phyloP scores from a whole-genome alignment of 1,284 basidiomycete genomes.

The Leccinum olivaceoglutinosum region DNA sequence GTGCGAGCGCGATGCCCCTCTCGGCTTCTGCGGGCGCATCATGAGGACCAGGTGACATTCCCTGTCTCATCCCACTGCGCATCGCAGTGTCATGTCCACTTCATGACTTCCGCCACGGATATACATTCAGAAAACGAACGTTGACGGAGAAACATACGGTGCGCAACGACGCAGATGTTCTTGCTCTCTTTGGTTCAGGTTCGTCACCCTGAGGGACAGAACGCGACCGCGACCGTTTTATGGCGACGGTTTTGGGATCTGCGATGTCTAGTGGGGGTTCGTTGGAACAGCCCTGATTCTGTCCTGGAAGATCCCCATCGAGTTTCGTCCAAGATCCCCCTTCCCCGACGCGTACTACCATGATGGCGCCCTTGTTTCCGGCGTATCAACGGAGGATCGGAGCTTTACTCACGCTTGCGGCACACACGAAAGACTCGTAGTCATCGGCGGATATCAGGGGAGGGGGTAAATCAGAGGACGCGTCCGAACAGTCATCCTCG shows the following conservation, averaged over 20 bases:
- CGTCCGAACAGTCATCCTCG: conserved; percentile 53
- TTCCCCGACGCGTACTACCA: conserved; percentile 51
- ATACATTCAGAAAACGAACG: too few relatives aligned
- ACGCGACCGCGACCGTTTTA: conserved; percentile 47
- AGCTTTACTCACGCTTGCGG: conserved; percentile 51
- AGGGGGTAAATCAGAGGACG: conserved; percentile 58
- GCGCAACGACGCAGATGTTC: conserved; percentile 30
- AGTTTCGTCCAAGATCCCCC: conserved; percentile 48
- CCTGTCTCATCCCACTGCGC: too few relatives aligned
- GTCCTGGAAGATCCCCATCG: conserved; percentile 18
- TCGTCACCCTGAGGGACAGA: conserved; percentile 28
- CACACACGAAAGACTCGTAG: conserved; percentile 71
- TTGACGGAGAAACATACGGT: too few relatives aligned
- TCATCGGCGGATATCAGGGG: conserved; percentile 57
- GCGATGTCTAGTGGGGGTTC: conserved; percentile 25
- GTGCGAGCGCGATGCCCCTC: too few relatives aligned
- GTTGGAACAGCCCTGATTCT: background rate
- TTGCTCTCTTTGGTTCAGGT: conserved; percentile 47
- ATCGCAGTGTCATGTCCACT: too few relatives aligned
- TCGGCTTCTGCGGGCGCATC: too few relatives aligned
- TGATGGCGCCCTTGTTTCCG: conserved; percentile 56
- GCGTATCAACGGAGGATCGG: conserved; percentile 53
- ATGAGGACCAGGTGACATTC: too few relatives aligned
- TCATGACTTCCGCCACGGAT: too few relatives aligned
- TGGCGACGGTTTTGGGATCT: conserved; percentile 26